Base-by-base conservation (phyloP, 78 protist genomes). In the Guillardia theta region DNA sequence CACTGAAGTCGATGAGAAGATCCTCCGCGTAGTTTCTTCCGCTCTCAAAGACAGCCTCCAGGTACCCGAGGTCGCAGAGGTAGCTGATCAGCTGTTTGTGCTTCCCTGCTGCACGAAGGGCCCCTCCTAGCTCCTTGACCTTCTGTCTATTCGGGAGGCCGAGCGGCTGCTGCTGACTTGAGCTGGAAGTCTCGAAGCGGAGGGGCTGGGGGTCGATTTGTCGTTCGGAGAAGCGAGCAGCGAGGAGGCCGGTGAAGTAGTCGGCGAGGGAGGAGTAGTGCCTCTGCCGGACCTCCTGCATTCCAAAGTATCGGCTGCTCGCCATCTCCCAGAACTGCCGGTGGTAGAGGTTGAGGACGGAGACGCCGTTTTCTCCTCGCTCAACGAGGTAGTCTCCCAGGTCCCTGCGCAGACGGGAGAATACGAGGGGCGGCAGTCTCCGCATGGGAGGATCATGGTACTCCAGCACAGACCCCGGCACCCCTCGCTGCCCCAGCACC, bases 251-350 rank as follows among this genome's bases (percentile, higher is more conserved):
- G 37, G 87, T 9, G 37, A 76, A 76, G 15, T 19, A 76, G 21
- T 8, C 8, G 37, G 87, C 87, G 22, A 76, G 37, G n/a, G n/a
- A n/a, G n/a, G n/a, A n/a, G n/a, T n/a, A n/a, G n/a, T n/a, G n/a
- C n/a, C n/a, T n/a, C n/a, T n/a, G n/a, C n/a, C n/a, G n/a, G 87
- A 8, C 39, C 87, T 27, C 37, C 44, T 18, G 21, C 12, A 8
- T 8, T 8, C 37, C 87, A 8, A 19, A 15, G 15, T 76, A 76
- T 76, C 87, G 30, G 22, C 15, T 27, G 44, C 9, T 33, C 30
- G 90, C 9, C 30, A 45, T 47, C 90, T 80, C 90, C 5, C 33
- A 43, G 90, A 80, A 80, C 48, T 80, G 90, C n/a, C 90, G 90
- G 48, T 80, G 90, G 48, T 37, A 80, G 24, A 80, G 43, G 58